Base-by-base conservation (phyloP, 1,284 basidiomycete species). In the Agroathelia rolfsii region DNA sequence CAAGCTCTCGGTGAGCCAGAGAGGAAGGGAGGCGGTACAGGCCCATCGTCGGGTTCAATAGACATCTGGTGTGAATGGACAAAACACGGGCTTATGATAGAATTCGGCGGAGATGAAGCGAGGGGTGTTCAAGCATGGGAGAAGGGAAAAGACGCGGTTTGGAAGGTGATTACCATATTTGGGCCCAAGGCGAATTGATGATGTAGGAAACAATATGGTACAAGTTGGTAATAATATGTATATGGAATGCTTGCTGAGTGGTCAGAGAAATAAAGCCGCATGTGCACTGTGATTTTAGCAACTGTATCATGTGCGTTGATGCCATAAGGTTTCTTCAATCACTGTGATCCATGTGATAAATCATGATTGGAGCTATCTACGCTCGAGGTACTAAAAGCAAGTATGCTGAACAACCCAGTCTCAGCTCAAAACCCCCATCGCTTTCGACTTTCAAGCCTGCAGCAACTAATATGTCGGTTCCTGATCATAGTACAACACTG, bases 41-140 rank as follows among this genome's bases (percentile, higher is more conserved):
- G 83, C 0, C 83, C 83, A 6, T 78, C 78, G 9, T 73, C 69
- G 6, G 82, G 82, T n/a, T 86, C 81, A 24, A 84, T 92, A 42
- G 77, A 76, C 12, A 88, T 92, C 40, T 94, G 86, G 84, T 82
- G 87, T 44, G 88, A 93, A 53, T 93, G 87, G 87, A 65, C 72
- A n/a, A 66, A 60, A 38, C 67, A 80, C 36, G 85, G 85, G 2
- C 49, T 89, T 15, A 80, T 86, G 77, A 69, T 86, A 11, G 85
- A 89, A 49, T 86, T 86, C 55, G 81, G 79, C 1, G 83, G 81
- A 3, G 67, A 71, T 30, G 72, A 81, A 42, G 76, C 81, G 9
- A 69, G 67, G 37, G 85, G 85, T 2, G 76, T 80, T 3, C 74
- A 82, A 40, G 84, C 83, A 41, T 89, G 85, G 86, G 85, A 89